Percentiles rank a stretch among this genome's conserved stretches.
These are phyloP conservation scores for Mortierella sp. DNA, from an alignment of 371 early-diverging fungal species.

Conservation along the genomic window DNA sequence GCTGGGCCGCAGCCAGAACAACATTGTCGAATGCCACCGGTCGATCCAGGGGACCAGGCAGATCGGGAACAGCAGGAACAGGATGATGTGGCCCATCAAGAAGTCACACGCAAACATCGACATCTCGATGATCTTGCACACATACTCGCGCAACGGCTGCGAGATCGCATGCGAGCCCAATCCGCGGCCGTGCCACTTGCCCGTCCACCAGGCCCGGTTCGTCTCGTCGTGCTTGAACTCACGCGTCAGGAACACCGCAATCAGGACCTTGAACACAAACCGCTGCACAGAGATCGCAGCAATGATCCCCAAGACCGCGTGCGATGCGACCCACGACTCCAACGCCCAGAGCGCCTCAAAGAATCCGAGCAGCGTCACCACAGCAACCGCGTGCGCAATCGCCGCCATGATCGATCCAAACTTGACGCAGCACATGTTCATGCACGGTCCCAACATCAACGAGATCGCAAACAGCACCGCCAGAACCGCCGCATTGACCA, in stretches of 20 bases:
- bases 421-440: conserved; percentile 69
- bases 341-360: conserved; percentile 77
- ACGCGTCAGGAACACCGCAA: conserved; percentile 77
- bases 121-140: conserved; percentile 90
- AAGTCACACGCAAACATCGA: conserved; percentile 86
- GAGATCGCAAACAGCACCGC: conserved; percentile 78
- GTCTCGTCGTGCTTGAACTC: conserved; percentile 86
- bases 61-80: conserved; percentile 79
- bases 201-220: conserved; percentile 92
- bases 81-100: conserved; percentile 76
- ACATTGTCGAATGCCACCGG: conserved; percentile 82
- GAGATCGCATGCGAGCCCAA: conserved; percentile 77
- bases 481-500: conserved; percentile 78
- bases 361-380: conserved; percentile 68
- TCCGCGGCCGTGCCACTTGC: conserved; percentile 84
- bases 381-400: conserved; percentile 76
- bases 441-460: conserved; percentile 72
- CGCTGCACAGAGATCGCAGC: conserved; percentile 74
- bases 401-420: conserved; percentile 82
- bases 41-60: conserved; percentile 81
- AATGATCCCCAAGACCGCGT: conserved; percentile 77
- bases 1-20: conserved; percentile 86
- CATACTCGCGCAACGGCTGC: conserved; percentile 81
- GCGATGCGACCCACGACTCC: conserved; percentile 70
- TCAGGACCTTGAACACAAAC: conserved; percentile 75